Evolutionary conservation across 2,329 filamentous ascomycete genomes (phyloP).

Genomic region (Colletotrichum sublineola): DNA sequence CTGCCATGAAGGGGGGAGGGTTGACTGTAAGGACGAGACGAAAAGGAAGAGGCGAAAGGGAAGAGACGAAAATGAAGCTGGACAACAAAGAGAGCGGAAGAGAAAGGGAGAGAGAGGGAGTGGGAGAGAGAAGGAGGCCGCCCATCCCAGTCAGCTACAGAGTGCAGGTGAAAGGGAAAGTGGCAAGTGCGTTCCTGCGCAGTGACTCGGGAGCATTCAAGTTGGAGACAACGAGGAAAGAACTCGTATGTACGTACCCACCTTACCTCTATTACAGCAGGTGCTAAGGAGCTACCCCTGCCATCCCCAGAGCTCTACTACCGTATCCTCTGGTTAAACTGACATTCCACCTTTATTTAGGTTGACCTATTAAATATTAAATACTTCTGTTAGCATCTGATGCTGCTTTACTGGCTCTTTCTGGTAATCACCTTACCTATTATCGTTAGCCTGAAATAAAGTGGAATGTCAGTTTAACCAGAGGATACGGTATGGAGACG

Average conservation of each 20-base stretch:
- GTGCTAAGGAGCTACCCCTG: conserved; percentile 15
- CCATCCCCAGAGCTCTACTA: conserved; percentile 20
- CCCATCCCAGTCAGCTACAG: not conserved
- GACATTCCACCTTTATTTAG: no score
- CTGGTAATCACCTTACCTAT: no score
- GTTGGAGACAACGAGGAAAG: not conserved
- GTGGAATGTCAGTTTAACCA: no score
- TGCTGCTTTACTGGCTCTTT: no score
- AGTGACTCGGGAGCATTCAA: no score
- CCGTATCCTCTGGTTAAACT: no score
- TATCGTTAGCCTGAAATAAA: no score
- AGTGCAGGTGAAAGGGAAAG: not conserved
- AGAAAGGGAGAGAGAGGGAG: not conserved
- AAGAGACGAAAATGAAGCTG: conserved; percentile 9
- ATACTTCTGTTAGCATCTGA: no score
- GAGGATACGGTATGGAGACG: no score
- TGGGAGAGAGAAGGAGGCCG: conserved; percentile 3
- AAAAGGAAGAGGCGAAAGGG: conserved; percentile 17
- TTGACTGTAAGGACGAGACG: not conserved
- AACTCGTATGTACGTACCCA: not conserved
- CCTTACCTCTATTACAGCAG: not conserved
- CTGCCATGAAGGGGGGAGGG: not conserved
- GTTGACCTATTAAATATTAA: no score
- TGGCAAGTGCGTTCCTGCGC: not conserved
- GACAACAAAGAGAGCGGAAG: not conserved